Evolutionary conservation across 164 flowering plant genomes (phyloP).

Genomic region (Buxus sempervirens): DNA sequence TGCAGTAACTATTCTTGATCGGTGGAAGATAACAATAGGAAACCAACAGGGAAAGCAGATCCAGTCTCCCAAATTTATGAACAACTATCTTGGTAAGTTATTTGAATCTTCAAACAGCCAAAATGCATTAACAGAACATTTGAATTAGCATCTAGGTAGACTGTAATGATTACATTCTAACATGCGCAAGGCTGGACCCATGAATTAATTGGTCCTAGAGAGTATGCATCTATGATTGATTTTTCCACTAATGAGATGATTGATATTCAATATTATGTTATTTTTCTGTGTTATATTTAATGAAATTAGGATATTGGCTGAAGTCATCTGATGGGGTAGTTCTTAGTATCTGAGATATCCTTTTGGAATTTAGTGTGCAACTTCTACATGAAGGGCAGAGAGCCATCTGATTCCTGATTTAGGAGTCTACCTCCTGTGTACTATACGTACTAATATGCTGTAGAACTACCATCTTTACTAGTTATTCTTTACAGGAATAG

Average conservation of each 20-base stretch:
- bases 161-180: not conserved
- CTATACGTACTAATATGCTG: not conserved
- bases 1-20: slow-evolving; percentile 96
- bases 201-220: not conserved
- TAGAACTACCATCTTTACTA: not conserved
- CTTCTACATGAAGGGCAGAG: too few relatives aligned
- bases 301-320: not conserved
- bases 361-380: not conserved
- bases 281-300: not conserved
- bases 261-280: not conserved
- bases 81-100: slow-evolving; percentile 85
- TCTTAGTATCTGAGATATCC: not conserved
- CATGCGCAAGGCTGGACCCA: not conserved
- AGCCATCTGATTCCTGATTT: not conserved
- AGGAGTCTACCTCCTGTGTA: not conserved
- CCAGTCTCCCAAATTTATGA: slow-evolving; percentile 71
- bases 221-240: not conserved
- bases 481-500: slow-evolving; percentile 32
- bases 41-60: slow-evolving; percentile 65
- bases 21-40: slow-evolving; percentile 76
- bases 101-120: not conserved
- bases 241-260: not conserved
- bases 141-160: not conserved
- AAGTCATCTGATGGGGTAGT: not conserved
- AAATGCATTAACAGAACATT: not conserved